These are phyloP conservation scores for Backusella sp. DNA, from an alignment of 192 early-diverging fungal species.

Conservation along the genomic window DNA sequence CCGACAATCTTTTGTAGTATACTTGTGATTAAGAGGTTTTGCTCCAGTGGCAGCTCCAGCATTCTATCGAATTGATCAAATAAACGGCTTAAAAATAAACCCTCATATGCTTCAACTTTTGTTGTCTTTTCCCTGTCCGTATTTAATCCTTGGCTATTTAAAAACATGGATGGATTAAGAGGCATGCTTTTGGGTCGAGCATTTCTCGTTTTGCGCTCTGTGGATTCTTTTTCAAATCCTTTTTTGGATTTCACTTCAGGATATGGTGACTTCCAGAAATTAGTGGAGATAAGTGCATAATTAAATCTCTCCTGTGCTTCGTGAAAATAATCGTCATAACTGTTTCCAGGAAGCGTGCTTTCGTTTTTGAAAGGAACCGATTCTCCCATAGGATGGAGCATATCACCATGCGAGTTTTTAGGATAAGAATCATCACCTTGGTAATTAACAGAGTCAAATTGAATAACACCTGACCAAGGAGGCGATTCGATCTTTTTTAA, in stretches of 20 bases:
- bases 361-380: neutral
- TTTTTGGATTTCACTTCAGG: conserved; percentile 26
- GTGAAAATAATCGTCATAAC: conserved; percentile 41
- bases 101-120: conserved; percentile 41
- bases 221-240: conserved; percentile 19
- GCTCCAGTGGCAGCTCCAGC: conserved; percentile 51
- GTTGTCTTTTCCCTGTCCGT: neutral
- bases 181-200: conserved; percentile 28
- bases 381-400: neutral
- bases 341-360: conserved; percentile 30
- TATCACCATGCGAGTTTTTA: neutral
- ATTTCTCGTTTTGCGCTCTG: conserved; percentile 23
- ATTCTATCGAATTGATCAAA: conserved; percentile 41
- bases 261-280: conserved; percentile 38
- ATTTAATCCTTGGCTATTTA: neutral
- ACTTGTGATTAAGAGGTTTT: conserved; percentile 57
- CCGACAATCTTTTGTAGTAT: conserved; percentile 51
- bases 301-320: conserved; percentile 39
- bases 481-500: conserved; percentile 28
- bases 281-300: conserved; percentile 33
- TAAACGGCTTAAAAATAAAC: conserved; percentile 49
- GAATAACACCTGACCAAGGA: conserved; percentile 21
- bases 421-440: neutral
- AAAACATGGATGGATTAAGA: conserved; percentile 1
- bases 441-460: neutral